Base-by-base conservation (phyloP, 768 basidiomycete species). In the Fomitopsis pulvina region DNA sequence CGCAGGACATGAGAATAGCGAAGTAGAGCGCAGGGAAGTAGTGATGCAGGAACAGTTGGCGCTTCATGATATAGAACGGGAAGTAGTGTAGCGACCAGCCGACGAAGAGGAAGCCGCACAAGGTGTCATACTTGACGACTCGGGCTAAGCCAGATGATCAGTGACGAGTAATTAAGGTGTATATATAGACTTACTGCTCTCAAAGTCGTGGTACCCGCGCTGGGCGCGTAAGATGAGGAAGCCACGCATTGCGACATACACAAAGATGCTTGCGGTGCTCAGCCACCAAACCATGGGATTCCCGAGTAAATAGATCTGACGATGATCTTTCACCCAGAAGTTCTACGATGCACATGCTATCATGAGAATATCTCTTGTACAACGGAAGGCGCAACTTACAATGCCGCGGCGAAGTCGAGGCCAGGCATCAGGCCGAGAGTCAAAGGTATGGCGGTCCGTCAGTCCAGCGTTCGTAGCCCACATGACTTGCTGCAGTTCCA, bases 21-120 rank as follows among this genome's bases (percentile, higher is more conserved):
- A 89, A 94, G 63, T 92, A 95, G n/a, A 99, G 73, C 0, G 94
- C 92, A 0, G 95, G 96, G 70, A 98, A 87, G 66, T 98, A 98
- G 70, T 98, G 96, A 63, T 98, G 95, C 21, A 99, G 69, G 79
- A 99, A 99, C 41, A 98, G 83, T 62, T 99, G 96, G 20, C 96
- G 92, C 38, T 78, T 72, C 95, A 98, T 98, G 57, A 98, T 73
- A 80, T 83, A 98, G 80, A 99, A 99, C 12, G 96, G 96, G 63
- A 90, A 76, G 69, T 96, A 98, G 71, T 98, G 96, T 28, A 99
- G 63, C 22, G 73, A 72, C 92, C 95, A 99, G 41, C 92, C 93
- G 27, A 91, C 66, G 72, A 92, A 86, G 50, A 97, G 79, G 80
- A 97, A 96, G 0, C 86, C 87, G 53, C 92, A 92, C 1, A 95